phyloP scores from a whole-genome alignment of 2,329 filamentous ascomycete species.

The Microdochium nivale region DNA sequence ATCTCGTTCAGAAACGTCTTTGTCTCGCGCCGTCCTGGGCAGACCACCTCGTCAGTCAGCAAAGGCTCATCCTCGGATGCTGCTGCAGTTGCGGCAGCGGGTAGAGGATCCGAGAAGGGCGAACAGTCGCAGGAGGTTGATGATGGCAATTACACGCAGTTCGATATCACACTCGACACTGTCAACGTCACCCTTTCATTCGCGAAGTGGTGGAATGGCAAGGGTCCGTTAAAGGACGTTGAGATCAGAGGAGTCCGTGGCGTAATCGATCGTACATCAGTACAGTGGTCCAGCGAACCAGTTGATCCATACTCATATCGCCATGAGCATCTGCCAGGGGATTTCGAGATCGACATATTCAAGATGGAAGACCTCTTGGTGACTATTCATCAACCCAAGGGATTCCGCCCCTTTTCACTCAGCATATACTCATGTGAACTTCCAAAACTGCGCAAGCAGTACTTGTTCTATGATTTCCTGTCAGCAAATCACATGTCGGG shows the following conservation, averaged over 20 bases:
- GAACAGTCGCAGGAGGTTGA: slow-evolving; percentile 49
- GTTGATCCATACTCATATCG: slow-evolving; percentile 81
- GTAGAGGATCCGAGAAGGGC: slow-evolving; percentile 43
- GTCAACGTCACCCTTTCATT: slow-evolving; percentile 97
- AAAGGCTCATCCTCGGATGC: slow-evolving; percentile 84
- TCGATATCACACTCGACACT: slow-evolving; percentile 88
- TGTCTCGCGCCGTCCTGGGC: slow-evolving; percentile 82
- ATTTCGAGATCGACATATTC: slow-evolving; percentile 96
- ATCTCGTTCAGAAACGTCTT: slow-evolving; percentile 97
- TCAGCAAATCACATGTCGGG: slow-evolving; percentile 95
- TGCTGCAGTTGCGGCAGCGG: slow-evolving; percentile 76
- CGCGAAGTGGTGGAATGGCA: slow-evolving; percentile 98
- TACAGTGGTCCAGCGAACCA: slow-evolving; percentile 60
- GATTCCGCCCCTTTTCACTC: slow-evolving; percentile 89
- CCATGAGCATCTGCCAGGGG: slow-evolving; percentile 79
- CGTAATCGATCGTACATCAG: slow-evolving; percentile 81
- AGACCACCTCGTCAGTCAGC: slow-evolving; percentile 71
- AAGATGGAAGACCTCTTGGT: slow-evolving; percentile 90
- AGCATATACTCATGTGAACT: slow-evolving; percentile 96
- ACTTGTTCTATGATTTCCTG: slow-evolving; percentile 95
- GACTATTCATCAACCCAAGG: slow-evolving; percentile 81
- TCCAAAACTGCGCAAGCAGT: slow-evolving; percentile 86
- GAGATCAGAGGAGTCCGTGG: slow-evolving; percentile 90
- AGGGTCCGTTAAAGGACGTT: slow-evolving; percentile 82
- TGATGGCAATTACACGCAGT: slow-evolving; percentile 96